These are phyloP conservation scores for Cladophialophora carrionii DNA, from an alignment of 2,329 filamentous ascomycete genomes.

Conservation along the genomic window DNA sequence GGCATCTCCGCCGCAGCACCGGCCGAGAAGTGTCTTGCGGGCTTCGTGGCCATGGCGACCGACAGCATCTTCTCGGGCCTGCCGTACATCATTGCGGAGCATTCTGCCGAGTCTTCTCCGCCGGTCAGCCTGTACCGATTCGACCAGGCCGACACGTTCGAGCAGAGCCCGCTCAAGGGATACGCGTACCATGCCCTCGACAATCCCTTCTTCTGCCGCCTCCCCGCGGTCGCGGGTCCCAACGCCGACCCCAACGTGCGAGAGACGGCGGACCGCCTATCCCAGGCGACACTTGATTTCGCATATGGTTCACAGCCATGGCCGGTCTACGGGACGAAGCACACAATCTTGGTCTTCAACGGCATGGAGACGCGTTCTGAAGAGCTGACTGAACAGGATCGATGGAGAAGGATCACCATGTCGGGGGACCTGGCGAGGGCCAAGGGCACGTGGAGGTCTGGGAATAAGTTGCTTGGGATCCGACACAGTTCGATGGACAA, in stretches of 20 bases:
- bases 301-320: conserved; percentile 21
- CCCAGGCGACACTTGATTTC: conserved; percentile 17
- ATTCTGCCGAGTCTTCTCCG: conserved; percentile 7
- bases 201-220: conserved; percentile 27
- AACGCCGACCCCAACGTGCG: conserved; percentile 13
- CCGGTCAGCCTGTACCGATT: conserved; percentile 26
- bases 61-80: conserved; percentile 23
- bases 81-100: conserved; percentile 22
- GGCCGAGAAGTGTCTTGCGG: conserved; percentile 15
- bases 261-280: conserved; percentile 20
- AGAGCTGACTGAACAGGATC: conserved; percentile 12
- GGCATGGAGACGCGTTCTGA: background rate
- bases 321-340: conserved; percentile 13
- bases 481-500: conserved; percentile 17
- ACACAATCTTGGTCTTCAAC: conserved; percentile 11
- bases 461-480: conserved; percentile 14
- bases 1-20: conserved; percentile 14
- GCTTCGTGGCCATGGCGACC: conserved; percentile 22
- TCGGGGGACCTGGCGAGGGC: conserved; percentile 12
- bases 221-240: conserved; percentile 23
- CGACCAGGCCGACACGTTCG: conserved; percentile 23
- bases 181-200: conserved; percentile 26
- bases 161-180: conserved; percentile 17
- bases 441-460: conserved; percentile 15
- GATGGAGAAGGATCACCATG: conserved; percentile 24